Conservation (phyloP, 805 yeast species). For the Pichia californica region DNA sequence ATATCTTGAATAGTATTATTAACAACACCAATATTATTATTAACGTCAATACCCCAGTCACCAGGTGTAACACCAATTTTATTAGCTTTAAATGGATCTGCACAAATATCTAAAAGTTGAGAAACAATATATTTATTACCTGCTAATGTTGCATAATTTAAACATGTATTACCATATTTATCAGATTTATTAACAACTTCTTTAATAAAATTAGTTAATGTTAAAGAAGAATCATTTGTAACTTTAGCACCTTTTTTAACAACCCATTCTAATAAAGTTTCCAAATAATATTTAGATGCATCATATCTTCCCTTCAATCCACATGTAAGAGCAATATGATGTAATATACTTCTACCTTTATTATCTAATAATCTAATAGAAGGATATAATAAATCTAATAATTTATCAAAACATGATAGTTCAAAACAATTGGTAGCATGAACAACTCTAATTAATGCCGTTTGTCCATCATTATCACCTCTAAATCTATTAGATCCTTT, state of each 20-base stretch:
- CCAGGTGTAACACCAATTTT: conserved; percentile 80
- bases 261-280: conserved; percentile 70
- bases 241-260: conserved; percentile 47
- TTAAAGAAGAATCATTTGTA: conserved; percentile 37
- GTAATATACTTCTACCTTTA: conserved; percentile 73
- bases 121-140: conserved; percentile 78
- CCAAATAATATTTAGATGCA: conserved; percentile 69
- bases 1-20: background rate
- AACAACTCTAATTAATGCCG: conserved; percentile 78
- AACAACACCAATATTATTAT: background rate
- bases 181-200: conserved; percentile 85
- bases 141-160: conserved; percentile 86
- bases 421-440: conserved; percentile 81
- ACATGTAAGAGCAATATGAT: conserved; percentile 77
- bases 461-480: conserved; percentile 80
- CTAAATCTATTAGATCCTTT: conserved; percentile 63
- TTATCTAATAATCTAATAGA: conserved; percentile 59
- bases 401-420: conserved; percentile 60
- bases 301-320: conserved; percentile 69
- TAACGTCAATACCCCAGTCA: conserved; percentile 70
- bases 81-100: conserved; percentile 71
- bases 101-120: conserved; percentile 80
- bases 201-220: conserved; percentile 53
- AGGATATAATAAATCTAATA: conserved; percentile 72
- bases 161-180: conserved; percentile 88